These are phyloP conservation scores for Quercus dentata DNA, from an alignment of 306 rosid genomes.

Conservation along the genomic window DNA sequence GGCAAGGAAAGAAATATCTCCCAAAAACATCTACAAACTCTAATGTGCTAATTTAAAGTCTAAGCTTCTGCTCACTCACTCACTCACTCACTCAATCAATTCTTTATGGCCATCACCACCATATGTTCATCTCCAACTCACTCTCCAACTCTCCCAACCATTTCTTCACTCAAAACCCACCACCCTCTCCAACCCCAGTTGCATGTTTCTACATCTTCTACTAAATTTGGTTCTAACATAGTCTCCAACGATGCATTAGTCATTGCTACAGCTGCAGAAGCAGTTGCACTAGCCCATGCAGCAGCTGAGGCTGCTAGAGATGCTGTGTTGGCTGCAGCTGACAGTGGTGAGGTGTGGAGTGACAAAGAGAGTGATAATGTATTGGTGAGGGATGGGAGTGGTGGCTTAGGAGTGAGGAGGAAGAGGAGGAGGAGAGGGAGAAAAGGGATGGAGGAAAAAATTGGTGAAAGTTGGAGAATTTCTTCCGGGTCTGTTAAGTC, in stretches of 20 bases:
- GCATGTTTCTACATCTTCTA: constrained; percentile 25
- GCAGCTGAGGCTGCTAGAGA: constrained; percentile 43
- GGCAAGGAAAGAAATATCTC: constrained; percentile 18
- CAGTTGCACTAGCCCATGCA: constrained; percentile 32
- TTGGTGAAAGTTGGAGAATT: constrained; percentile 6
- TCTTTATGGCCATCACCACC: constrained; percentile 48
- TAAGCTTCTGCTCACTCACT: background rate
- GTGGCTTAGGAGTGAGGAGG: constrained; percentile 31
- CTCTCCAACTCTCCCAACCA: constrained; percentile 43
- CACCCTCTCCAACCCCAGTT: constrained; percentile 34
- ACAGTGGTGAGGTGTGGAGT: constrained; percentile 25
- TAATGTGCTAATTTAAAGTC: background rate
- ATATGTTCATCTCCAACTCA: constrained; percentile 55
- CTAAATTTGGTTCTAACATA: constrained; percentile 33
- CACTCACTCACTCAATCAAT: constrained; percentile 1
- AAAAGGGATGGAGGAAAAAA: constrained; percentile 32
- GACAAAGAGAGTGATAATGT: constrained; percentile 26
- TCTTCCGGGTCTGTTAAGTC: constrained; percentile 34
- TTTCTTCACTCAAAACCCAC: constrained; percentile 46
- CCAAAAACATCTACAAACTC: background rate
- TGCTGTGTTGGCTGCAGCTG: constrained; percentile 26
- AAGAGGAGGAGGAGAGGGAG: constrained; percentile 41
- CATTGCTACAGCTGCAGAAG: constrained; percentile 44
- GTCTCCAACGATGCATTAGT: constrained; percentile 46
- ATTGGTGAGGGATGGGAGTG: constrained; percentile 15